Evolutionary conservation across 441 rosid species (phyloP), one percentile per base, ranked within the genome.

Genomic region (Raphanus hybrid): DNA sequence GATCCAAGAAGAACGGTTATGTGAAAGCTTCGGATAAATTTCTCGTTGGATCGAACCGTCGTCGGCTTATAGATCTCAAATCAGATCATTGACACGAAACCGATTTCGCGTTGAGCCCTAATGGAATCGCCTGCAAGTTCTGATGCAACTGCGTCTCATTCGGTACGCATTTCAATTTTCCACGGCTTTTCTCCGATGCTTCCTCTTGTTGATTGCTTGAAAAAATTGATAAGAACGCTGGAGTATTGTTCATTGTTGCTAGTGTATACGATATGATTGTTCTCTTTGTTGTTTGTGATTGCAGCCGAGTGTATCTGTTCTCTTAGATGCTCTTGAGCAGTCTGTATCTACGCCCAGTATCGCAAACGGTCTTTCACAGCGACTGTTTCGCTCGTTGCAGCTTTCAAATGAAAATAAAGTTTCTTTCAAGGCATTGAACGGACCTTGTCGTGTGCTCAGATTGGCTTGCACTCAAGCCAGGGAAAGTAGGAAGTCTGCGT

Each of bases 121-220:
- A 48, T 48, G 54, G 54, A 32, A 27, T 29, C 34, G 34, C 34
- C 34, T 29, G 34, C 34, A 41, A 68, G 67, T 64, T 73, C 74
- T 52, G 74, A 78, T 68, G 54, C 63, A 41, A 69, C 67, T 73
- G 62, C 75, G 58, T 69, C 79, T 62, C 78, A 74, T 59, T 64
- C 64, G 76, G 82, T 74, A 79, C n/a, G 37, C 64, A 5, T 71
- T 78, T 72, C 20, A 67, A 69, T 29, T 34, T n/a, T n/a, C n/a
- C n/a, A 69, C 57, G 26, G 64, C 16, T 62, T 76, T 35, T 57
- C 5, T 52, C 16, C 1, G 52, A 67, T 72, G 64, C 48, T 67
- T 35, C 1, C 34, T n/a, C 23, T 45, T 75, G 45, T 34, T 55
- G 43, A 81, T 29, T 75, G 20, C 54, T 20, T 71, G 43, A 39